phyloP scores from a whole-genome alignment of 2,329 filamentous ascomycete genomes.

The Lachnellula willkommii region DNA sequence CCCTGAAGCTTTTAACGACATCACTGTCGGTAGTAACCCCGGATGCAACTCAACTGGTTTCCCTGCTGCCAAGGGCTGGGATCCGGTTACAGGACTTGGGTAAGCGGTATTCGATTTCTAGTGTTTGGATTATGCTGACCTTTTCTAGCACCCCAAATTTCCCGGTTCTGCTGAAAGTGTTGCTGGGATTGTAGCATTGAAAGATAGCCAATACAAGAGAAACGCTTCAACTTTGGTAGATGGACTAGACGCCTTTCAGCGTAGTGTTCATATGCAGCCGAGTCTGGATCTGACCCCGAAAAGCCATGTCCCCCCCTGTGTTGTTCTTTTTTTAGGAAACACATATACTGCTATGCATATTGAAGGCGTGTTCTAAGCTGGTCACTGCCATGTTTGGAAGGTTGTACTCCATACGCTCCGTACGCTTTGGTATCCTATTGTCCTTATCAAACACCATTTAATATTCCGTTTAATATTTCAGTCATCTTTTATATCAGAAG shows the following conservation, averaged over 20 bases:
- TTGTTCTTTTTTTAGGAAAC: too few species aligned
- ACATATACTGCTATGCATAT: neutral
- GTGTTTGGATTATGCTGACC: neutral
- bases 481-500: neutral
- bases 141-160: conserved; percentile 19
- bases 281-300: too few species aligned
- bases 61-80: conserved; percentile 31
- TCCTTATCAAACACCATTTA: neutral
- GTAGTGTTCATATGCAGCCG: too few species aligned
- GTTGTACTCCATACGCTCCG: neutral
- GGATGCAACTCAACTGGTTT: conserved; percentile 33
- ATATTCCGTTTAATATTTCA: neutral
- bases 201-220: too few species aligned
- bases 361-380: neutral
- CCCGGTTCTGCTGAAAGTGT: conserved; percentile 14
- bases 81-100: conserved; percentile 28
- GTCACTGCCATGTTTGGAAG: neutral
- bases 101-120: conserved; percentile 7
- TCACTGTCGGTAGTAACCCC: conserved; percentile 29
- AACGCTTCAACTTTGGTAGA: too few species aligned
- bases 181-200: conserved; percentile 8
- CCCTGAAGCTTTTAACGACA: conserved; percentile 31
- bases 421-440: neutral
- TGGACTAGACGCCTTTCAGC: too few species aligned
- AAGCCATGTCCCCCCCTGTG: too few species aligned